These are phyloP conservation scores for Alternaria angustiovoidea DNA, from an alignment of 2,329 filamentous ascomycete species.

Conservation along the genomic window DNA sequence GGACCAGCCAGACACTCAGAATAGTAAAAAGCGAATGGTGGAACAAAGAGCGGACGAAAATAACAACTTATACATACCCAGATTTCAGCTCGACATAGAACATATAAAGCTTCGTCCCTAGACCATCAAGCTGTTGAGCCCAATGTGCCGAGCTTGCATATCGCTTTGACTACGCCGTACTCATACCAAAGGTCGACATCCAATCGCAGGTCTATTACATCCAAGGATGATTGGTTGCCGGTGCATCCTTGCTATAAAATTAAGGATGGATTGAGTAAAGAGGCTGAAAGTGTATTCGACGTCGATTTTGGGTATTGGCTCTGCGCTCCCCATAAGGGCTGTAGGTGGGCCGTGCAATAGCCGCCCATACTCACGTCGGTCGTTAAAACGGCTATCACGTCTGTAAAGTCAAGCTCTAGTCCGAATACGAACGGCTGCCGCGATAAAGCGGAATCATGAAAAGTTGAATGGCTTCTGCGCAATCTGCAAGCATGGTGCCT, in stretches of 20 bases:
- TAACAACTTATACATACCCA: constrained; percentile 27
- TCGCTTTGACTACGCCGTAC: constrained; percentile 24
- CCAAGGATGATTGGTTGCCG: constrained; percentile 1
- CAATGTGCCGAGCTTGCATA: constrained; percentile 9
- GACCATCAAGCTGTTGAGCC: neutral
- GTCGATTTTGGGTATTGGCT: constrained; percentile 21
- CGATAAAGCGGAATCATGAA: neutral
- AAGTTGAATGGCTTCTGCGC: neutral
- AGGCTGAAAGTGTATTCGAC: constrained; percentile 13
- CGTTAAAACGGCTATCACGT: constrained; percentile 5
- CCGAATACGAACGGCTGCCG: neutral
- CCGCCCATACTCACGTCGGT: constrained; percentile 15
- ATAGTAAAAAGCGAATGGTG: constrained; percentile 12
- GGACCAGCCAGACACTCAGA: constrained; percentile 24
- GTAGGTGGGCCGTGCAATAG: constrained; percentile 20
- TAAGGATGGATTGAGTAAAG: constrained; percentile 15
- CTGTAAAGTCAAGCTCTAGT: neutral
- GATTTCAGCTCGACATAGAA: constrained; percentile 6
- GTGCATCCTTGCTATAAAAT: constrained; percentile 4
- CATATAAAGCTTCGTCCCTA: constrained; percentile 19
- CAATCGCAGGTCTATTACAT: constrained; percentile 16
- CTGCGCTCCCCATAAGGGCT: constrained; percentile 11
- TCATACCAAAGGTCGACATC: constrained; percentile 21
- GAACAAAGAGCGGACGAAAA: constrained; percentile 23
- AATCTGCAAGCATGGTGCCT: neutral